Evolutionary conservation across 2,329 filamentous ascomycete species (phyloP).

Genomic region (Beauveria bassiana): DNA sequence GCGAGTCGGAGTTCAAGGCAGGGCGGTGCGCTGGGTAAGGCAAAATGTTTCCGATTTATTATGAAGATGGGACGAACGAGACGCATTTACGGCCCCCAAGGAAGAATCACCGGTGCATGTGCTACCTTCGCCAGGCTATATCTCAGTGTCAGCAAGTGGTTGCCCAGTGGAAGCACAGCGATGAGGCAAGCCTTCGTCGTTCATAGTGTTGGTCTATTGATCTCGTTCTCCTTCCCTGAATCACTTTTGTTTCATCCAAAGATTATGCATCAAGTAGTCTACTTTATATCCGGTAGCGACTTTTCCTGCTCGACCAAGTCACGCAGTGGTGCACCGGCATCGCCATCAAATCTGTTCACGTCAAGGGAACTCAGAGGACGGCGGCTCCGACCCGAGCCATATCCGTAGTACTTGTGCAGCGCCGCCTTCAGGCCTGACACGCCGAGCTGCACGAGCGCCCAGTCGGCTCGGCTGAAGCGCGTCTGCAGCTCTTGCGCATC

Average conservation of each 20-base stretch:
- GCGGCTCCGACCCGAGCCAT: constrained; percentile 18
- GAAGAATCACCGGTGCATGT: not conserved
- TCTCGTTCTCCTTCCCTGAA: too few species aligned
- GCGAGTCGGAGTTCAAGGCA: not conserved
- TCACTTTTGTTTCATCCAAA: too few species aligned
- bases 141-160: not conserved
- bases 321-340: constrained; percentile 15
- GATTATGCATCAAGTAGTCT: not conserved
- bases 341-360: constrained; percentile 17
- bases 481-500: constrained; percentile 31
- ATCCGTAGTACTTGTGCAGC: constrained; percentile 16
- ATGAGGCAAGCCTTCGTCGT: too few species aligned
- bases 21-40: not conserved
- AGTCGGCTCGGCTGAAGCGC: constrained; percentile 21
- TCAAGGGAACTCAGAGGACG: constrained; percentile 19
- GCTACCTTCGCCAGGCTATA: not conserved
- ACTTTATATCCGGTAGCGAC: constrained; percentile 12
- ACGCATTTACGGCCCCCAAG: too few species aligned
- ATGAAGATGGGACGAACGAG: not conserved
- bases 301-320: constrained; percentile 18
- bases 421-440: constrained; percentile 22
- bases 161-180: not conserved
- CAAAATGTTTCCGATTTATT: not conserved
- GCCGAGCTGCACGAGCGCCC: constrained; percentile 22
- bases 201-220: too few species aligned